Percentiles rank a stretch among this genome's conserved stretches.
Evolutionary conservation across 179 eudicot genomes (phyloP).

Genomic region (Beta corolliflora): DNA sequence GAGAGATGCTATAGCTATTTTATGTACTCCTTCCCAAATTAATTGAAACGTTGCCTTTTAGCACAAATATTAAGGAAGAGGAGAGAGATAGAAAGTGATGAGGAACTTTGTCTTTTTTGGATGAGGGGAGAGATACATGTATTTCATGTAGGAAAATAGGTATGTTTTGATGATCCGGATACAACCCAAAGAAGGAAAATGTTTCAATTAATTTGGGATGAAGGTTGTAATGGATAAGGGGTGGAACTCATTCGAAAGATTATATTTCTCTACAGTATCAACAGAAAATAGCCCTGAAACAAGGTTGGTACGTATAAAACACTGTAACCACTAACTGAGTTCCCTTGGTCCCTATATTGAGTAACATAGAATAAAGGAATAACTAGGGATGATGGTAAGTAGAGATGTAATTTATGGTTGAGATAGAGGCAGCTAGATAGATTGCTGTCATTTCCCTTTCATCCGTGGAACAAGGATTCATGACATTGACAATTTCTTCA

Average conservation of each 20-base stretch:
- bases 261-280: no score
- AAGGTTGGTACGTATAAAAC: background rate
- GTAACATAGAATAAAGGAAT: background rate
- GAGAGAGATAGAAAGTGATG: background rate
- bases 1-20: background rate
- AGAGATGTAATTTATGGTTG: background rate
- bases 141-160: no score
- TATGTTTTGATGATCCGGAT: no score
- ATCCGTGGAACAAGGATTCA: background rate
- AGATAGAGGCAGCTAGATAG: background rate
- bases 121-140: no score
- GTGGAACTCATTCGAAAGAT: no score
- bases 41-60: background rate
- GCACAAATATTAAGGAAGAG: background rate
- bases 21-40: background rate
- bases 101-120: no score
- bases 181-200: no score
- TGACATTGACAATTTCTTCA: background rate
- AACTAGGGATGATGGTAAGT: background rate
- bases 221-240: no score
- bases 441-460: background rate
- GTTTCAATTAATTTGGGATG: no score
- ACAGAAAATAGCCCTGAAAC: no score
- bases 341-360: background rate
- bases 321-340: background rate